Base-by-base conservation (phyloP, 768 basidiomycete genomes). In the Tubosaeta sp. region DNA sequence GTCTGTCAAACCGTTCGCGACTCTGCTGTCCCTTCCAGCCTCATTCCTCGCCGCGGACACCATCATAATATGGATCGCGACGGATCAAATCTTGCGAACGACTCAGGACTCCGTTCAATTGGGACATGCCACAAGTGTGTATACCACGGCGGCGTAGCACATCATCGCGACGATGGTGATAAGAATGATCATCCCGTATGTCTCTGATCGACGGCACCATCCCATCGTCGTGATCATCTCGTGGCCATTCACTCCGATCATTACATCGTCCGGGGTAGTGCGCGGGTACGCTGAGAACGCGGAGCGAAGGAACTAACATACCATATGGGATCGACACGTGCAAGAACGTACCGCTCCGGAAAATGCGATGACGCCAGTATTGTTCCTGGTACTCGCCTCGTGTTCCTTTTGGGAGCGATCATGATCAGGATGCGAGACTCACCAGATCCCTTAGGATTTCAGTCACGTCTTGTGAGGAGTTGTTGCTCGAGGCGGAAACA, bases 311-410 rank as follows among this genome's bases (percentile, higher is more conserved):
- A 32, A 42, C 31, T 34, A 14, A 29, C 29, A 32, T 6, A 12
- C 6, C 22, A 13, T 25, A 29, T 5, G 34, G 33, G 19, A 16
- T 39, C 10, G 19, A 14, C 32, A 22, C 29, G 27, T 22, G 31
- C 7, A 17, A 32, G 43, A 10, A 35, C 46, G 11, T 16, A 39
- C 41, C 11, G 35, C 46, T 14, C 48, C 48, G 31, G 34, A 26
- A 38, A 52, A 41, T 31, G 42, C 51, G 45, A 46, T 50, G n/a
- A 54, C 48, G 35, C 48, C 43, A 50, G 4, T 52, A 46, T 12
- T 46, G 22, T 9, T 46, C 51, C 51, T 51, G 38, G 25, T 4
- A 8, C 14, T 43, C 13, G 14, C 27, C 42, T 25, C 11, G 39
- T 14, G 4, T 25, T 13, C 39, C 4, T 41, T 19, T 16, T 1